A percentile compares a stretch with the other conserved stretches of the same genome.
Conservation (phyloP, 2,329 filamentous ascomycete genomes). For the Epichloe sibirici region DNA sequence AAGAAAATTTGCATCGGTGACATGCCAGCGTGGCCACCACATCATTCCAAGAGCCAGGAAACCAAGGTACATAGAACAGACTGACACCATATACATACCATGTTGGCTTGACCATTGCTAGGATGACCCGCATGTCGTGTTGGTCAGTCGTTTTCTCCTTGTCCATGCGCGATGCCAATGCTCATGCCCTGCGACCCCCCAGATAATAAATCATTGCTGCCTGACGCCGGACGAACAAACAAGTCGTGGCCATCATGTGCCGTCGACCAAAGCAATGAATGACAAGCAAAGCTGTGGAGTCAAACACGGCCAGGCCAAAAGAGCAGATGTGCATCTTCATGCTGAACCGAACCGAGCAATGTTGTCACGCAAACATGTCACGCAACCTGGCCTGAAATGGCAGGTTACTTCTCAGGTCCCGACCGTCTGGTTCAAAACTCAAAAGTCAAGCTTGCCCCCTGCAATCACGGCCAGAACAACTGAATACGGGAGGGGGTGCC, state of each 20-base stretch:
- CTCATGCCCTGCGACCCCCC: no score
- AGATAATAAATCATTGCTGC: no score
- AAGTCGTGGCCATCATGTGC: neutral
- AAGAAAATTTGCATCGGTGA: neutral
- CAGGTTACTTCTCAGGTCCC: constrained; percentile 5
- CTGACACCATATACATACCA: neutral
- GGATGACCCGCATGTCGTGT: neutral
- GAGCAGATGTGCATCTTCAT: neutral
- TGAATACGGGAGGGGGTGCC: neutral
- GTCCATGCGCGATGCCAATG: no score
- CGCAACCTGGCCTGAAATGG: constrained; percentile 4
- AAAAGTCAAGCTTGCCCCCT: neutral
- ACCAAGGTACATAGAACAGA: neutral
- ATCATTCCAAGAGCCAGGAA: neutral
- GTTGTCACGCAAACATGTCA: neutral
- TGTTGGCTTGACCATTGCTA: neutral
- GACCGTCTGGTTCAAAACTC: constrained; percentile 7
- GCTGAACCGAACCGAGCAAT: neutral
- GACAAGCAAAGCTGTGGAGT: neutral
- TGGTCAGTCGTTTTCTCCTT: neutral
- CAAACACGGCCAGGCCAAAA: neutral
- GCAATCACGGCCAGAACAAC: neutral
- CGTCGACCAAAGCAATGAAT: neutral
- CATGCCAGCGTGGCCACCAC: neutral
- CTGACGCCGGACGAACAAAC: neutral